These are phyloP conservation scores for Umbilicus rupestris DNA, from an alignment of 164 flowering plant species.

Conservation along the genomic window DNA sequence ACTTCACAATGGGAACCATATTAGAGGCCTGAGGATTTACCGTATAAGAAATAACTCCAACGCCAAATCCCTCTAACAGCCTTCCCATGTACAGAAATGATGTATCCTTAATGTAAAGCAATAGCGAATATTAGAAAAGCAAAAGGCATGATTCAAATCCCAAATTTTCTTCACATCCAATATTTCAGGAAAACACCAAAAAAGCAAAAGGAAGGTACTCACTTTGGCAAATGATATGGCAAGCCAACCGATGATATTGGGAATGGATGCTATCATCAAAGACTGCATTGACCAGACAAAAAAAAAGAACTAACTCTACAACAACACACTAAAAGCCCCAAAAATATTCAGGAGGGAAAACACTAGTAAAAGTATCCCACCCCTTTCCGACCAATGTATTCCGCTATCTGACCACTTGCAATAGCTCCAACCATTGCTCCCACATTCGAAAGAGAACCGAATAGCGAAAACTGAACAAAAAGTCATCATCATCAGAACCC, in stretches of 20 bases:
- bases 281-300: conserved; percentile 31
- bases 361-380: conserved; percentile 16
- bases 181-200: background rate
- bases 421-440: conserved; percentile 80
- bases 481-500: background rate
- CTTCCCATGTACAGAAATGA: conserved; percentile 75
- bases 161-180: background rate
- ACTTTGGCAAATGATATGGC: conserved; percentile 68
- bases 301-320: background rate
- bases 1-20: background rate
- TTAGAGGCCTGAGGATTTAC: conserved; percentile 20
- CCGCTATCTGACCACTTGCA: conserved; percentile 65
- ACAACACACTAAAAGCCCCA: background rate
- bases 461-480: conserved; percentile 43
- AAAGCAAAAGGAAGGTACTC: conserved; percentile 13
- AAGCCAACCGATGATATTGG: conserved; percentile 83
- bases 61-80: conserved; percentile 68
- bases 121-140: background rate
- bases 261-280: conserved; percentile 64
- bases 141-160: background rate
- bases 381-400: conserved; percentile 68
- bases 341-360: background rate
- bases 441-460: conserved; percentile 63
- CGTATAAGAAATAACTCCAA: conserved; percentile 62
- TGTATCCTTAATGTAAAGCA: conserved; percentile 30